Evolutionary conservation across 2,329 filamentous ascomycete species (phyloP).

Genomic region (Ilyonectria sp.): DNA sequence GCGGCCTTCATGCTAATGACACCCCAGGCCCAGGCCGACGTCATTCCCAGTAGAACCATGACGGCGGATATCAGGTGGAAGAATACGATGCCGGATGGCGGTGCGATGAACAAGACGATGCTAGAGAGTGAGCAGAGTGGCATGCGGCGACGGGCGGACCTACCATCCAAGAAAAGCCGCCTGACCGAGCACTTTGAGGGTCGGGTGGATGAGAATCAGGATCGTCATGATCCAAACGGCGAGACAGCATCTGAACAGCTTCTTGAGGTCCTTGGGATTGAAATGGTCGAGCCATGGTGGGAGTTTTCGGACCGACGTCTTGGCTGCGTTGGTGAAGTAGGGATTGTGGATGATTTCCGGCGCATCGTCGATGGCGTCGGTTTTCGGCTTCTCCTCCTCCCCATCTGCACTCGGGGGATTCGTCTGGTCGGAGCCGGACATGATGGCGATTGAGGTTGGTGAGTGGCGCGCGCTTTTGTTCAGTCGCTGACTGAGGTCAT

Average conservation of each 20-base stretch:
- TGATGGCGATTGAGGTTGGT: neutral
- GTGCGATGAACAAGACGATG: constrained; percentile 40
- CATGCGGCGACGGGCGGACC: neutral
- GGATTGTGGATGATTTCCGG: neutral
- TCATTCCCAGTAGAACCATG: constrained; percentile 34
- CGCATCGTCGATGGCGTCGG: neutral
- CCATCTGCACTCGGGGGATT: neutral
- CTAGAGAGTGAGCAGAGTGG: neutral
- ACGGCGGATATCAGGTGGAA: constrained; percentile 37
- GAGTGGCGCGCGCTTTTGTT: neutral
- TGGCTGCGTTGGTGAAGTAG: neutral
- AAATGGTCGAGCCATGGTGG: constrained; percentile 42
- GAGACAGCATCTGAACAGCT: constrained; percentile 39
- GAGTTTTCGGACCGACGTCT: neutral
- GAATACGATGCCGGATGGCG: constrained; percentile 41
- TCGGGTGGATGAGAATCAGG: constrained; percentile 39
- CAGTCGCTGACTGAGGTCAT: too few species aligned
- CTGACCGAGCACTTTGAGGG: constrained; percentile 34
- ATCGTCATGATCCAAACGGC: constrained; percentile 43
- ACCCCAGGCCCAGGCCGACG: constrained; percentile 38
- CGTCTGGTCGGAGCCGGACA: neutral
- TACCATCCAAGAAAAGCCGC: constrained; percentile 32
- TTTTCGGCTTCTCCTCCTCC: neutral
- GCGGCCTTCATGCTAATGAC: constrained; percentile 39
- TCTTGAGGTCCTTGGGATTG: constrained; percentile 42